Percentiles rank a stretch among this genome's conserved stretches.
Conservation (phyloP, 2,329 filamentous ascomycete genomes). For the Hymenoscyphus repandus region DNA sequence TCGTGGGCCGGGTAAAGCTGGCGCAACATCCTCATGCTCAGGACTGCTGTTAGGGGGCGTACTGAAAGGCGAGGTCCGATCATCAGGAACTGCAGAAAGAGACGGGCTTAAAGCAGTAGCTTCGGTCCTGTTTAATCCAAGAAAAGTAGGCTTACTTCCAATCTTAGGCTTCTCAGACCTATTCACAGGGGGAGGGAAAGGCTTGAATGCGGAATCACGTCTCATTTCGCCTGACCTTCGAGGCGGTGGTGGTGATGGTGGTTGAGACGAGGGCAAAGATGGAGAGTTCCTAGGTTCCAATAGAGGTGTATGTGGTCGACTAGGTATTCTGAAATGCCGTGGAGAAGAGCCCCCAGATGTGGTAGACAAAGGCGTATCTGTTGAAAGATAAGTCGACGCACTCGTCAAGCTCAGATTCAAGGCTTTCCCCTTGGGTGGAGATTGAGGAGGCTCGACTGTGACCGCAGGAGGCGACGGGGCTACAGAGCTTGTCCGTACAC, state of each 20-base stretch:
- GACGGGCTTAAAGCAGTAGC: constrained; percentile 20
- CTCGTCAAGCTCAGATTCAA: constrained; percentile 22
- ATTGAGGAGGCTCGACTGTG: constrained; percentile 63
- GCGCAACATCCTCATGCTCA: constrained; percentile 43
- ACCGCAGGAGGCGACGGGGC: constrained; percentile 48
- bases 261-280: constrained; percentile 41
- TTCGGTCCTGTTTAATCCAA: constrained; percentile 31
- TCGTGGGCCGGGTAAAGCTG: constrained; percentile 42
- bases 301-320: constrained; percentile 48
- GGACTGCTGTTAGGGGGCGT: constrained; percentile 70
- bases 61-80: constrained; percentile 68
- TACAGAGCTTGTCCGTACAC: constrained; percentile 14
- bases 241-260: constrained; percentile 60
- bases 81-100: constrained; percentile 9
- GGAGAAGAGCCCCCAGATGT: constrained; percentile 34
- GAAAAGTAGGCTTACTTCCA: constrained; percentile 29
- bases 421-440: constrained; percentile 49
- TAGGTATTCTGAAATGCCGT: constrained; percentile 49
- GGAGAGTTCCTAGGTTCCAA: constrained; percentile 46
- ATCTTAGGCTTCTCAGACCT: constrained; percentile 74
- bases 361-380: constrained; percentile 31
- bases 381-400: constrained; percentile 23
- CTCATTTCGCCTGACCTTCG: constrained; percentile 55
- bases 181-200: constrained; percentile 68
- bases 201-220: constrained; percentile 37